Conservation (phyloP, 1,284 basidiomycete genomes). For the Ceratobasidium sp. region DNA sequence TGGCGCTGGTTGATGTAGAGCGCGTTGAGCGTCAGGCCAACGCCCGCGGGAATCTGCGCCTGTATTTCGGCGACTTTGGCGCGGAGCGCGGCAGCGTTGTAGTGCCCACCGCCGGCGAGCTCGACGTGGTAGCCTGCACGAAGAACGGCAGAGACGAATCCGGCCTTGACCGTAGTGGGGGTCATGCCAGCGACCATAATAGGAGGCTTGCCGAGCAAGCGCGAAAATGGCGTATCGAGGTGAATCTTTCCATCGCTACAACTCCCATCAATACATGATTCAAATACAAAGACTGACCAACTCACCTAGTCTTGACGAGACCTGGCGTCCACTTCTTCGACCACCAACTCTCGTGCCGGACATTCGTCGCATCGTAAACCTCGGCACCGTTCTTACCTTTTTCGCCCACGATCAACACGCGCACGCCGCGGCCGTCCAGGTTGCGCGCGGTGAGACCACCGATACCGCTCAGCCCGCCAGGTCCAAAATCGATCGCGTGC, state of each 20-base stretch:
- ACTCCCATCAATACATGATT: conserved; percentile 9
- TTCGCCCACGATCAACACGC: conserved; percentile 87
- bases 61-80: conserved; percentile 92
- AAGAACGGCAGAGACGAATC: conserved; percentile 91
- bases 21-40: conserved; percentile 93
- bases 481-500: conserved; percentile 96
- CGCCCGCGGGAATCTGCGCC: conserved; percentile 80
- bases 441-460: conserved; percentile 91
- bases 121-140: conserved; percentile 96
- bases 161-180: conserved; percentile 90
- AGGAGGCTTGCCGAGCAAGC: conserved; percentile 93
- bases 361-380: conserved; percentile 74
- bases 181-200: conserved; percentile 99
- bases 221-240: conserved; percentile 96
- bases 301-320: conserved; percentile 89
- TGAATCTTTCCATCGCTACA: conserved; percentile 86
- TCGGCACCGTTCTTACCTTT: conserved; percentile 87
- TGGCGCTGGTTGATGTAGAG: conserved; percentile 99
- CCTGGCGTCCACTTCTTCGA: conserved; percentile 85
- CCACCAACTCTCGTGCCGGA: conserved; percentile 91
- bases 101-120: conserved; percentile 97
- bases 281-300: conserved; percentile 17
- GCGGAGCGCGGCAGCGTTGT: conserved; percentile 88
- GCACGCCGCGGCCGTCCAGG: conserved; percentile 91
- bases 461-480: conserved; percentile 93